Percentiles rank a stretch among this genome's conserved stretches.
These are phyloP conservation scores for Boletus speciosus DNA, from an alignment of 768 basidiomycete genomes.

Conservation along the genomic window DNA sequence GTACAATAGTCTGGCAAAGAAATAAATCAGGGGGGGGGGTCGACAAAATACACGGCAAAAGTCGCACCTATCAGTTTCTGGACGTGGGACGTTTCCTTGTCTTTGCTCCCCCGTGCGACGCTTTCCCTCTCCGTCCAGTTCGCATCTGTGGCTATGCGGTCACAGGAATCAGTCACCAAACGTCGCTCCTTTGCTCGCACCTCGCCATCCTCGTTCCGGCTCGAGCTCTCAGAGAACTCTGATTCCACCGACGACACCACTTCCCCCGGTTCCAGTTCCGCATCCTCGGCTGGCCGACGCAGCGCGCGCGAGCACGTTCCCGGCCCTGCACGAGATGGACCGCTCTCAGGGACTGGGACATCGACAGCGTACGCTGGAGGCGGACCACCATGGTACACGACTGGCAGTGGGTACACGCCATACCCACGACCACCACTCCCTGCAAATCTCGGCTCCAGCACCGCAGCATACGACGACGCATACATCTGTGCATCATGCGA, in stretches of 20 bases:
- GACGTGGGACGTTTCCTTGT: slow-evolving; percentile 16
- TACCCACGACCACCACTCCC: neutral
- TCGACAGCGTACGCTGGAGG: neutral
- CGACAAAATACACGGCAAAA: neutral
- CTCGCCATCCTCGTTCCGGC: slow-evolving; percentile 17
- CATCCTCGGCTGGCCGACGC: neutral
- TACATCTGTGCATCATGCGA: neutral
- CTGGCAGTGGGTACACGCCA: neutral
- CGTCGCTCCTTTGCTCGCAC: neutral
- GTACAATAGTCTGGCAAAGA: slow-evolving; percentile 20
- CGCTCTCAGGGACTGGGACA: neutral
- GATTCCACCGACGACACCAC: slow-evolving; percentile 23
- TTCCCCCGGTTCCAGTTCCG: slow-evolving; percentile 26
- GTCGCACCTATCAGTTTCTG: slow-evolving; percentile 13
- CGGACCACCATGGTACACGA: neutral
- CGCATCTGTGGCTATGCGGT: neutral
- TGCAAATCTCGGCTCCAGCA: slow-evolving; percentile 11
- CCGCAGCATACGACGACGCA: slow-evolving; percentile 11
- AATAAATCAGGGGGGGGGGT: neutral
- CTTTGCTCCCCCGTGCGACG: neutral
- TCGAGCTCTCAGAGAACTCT: slow-evolving; percentile 24
- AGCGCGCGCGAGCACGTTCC: neutral
- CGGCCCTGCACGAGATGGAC: slow-evolving; percentile 1
- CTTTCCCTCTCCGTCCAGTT: neutral
- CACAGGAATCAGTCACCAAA: neutral